phyloP scores from a whole-genome alignment of 106 monocot genomes.

The Apostasia ramifera region DNA sequence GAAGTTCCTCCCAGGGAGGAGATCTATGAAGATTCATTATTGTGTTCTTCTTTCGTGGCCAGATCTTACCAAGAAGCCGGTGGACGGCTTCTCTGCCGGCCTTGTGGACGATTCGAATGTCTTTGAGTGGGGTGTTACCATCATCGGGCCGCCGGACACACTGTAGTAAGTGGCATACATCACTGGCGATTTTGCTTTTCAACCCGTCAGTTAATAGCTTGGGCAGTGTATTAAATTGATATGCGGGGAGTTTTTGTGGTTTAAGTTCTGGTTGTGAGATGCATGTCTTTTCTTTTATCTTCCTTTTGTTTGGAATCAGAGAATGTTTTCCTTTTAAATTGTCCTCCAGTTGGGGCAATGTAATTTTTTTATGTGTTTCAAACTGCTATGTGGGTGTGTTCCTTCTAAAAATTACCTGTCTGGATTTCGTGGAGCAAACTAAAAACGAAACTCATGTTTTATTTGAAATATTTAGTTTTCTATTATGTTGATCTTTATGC shows the following conservation, averaged over 20 bases:
- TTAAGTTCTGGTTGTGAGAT: not conserved
- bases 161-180: conserved; percentile 43
- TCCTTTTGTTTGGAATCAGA: too few species aligned
- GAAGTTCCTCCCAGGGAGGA: not conserved
- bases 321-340: too few species aligned
- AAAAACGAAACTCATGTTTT: too few species aligned
- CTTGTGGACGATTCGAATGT: conserved; percentile 61
- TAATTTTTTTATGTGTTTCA: too few species aligned
- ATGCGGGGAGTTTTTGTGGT: not conserved
- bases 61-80: conserved; percentile 68
- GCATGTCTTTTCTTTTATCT: not conserved
- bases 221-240: not conserved
- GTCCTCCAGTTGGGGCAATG: too few species aligned
- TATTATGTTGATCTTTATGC: too few species aligned
- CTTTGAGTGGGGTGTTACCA: conserved; percentile 76
- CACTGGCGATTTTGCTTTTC: not conserved
- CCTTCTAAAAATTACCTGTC: too few species aligned
- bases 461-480: too few species aligned
- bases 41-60: not conserved
- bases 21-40: not conserved
- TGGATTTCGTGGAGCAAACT: too few species aligned
- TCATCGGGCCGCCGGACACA: conserved; percentile 76
- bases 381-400: too few species aligned
- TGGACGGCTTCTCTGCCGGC: conserved; percentile 77
- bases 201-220: not conserved